phyloP scores from a whole-genome alignment of 768 basidiomycete genomes.

The Fistulinella prunicolor region DNA sequence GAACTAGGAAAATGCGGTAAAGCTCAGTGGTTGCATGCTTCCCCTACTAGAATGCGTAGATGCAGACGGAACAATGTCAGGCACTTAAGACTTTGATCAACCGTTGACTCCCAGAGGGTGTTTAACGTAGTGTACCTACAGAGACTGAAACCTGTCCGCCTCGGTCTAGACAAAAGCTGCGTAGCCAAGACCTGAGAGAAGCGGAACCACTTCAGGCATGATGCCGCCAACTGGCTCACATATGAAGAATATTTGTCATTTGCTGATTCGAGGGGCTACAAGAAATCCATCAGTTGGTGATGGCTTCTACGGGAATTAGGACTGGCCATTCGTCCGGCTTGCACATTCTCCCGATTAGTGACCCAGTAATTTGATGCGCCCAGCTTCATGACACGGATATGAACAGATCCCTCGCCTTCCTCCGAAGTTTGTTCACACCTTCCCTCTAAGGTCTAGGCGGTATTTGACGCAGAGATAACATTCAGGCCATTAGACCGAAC shows the following conservation, averaged over 20 bases:
- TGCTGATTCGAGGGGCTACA: slow-evolving; percentile 2
- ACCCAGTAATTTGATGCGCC: slow-evolving; percentile 16
- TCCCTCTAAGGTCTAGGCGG: slow-evolving; percentile 6
- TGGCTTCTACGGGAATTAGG: slow-evolving; percentile 21
- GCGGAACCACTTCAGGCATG: slow-evolving; percentile 3
- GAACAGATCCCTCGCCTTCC: slow-evolving; percentile 12
- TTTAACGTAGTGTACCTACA: too few species aligned
- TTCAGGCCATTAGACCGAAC: slow-evolving; percentile 15
- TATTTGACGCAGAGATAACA: slow-evolving; percentile 8
- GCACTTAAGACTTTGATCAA: not conserved
- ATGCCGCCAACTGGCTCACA: slow-evolving; percentile 14
- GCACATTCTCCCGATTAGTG: slow-evolving; percentile 6
- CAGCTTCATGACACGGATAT: slow-evolving; percentile 25
- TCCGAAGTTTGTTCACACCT: slow-evolving; percentile 1
- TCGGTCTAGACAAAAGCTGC: not conserved
- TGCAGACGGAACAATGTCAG: slow-evolving; percentile 4
- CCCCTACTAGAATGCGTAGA: slow-evolving; percentile 1
- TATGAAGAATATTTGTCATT: slow-evolving; percentile 9
- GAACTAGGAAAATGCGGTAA: slow-evolving; percentile 9
- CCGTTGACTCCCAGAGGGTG: too few species aligned
- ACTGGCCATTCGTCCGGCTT: slow-evolving; percentile 5
- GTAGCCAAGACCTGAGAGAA: not conserved
- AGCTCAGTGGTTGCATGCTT: slow-evolving; percentile 17
- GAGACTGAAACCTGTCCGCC: too few species aligned
- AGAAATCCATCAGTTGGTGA: slow-evolving; percentile 6